Evolutionary conservation across 2,329 filamentous ascomycete species (phyloP), one percentile per base, ranked within the genome.

Genomic region (Beauveria varroae): DNA sequence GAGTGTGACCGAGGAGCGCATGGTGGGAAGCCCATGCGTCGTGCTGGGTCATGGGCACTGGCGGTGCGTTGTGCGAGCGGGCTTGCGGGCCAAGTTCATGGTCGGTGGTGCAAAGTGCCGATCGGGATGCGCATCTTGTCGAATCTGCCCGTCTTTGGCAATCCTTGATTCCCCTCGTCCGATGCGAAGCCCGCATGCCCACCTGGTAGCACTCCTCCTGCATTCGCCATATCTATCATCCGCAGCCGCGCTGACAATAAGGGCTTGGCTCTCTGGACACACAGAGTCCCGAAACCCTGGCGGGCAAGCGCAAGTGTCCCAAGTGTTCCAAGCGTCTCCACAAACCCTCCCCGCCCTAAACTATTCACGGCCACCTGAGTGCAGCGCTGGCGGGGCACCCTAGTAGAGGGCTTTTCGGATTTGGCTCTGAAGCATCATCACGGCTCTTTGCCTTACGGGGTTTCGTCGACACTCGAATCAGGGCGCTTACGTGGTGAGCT

Each of bases 381-480:
- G 40, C 49, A 46, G 49, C 37, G 57, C 37, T 28, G 52, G 57
- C 46, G 57, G 47, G 57, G 49, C 49, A 10, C 26, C 37, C 37
- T 59, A 34, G 57, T 34, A 30, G 46, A 58, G 18, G 30, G 30
- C 30, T 51, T 51, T 58, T 59, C 24, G 37, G 56, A 20, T 50
- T 51, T 58, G 46, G 56, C 56, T 51, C 49, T 52, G 46, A 41
- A 47, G 56, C 56, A 51, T 51, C 34, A 58, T 43, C 22, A 51
- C 57, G 24, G n/a, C 49, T 46, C 47, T 53, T 46, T 59, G 47
- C 57, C 47, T 59, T 37, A 37, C 30, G 30, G 30, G 30, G 57
- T 59, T 59, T 59, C 57, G 52, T 59, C 49, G 49, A 59, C 47
- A 46, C 24, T 52, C 10, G 49, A 40, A 22, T 41, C 46, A 51